Base-by-base conservation (phyloP, 805 yeast species). In the Tetrapisispora fleetii region DNA sequence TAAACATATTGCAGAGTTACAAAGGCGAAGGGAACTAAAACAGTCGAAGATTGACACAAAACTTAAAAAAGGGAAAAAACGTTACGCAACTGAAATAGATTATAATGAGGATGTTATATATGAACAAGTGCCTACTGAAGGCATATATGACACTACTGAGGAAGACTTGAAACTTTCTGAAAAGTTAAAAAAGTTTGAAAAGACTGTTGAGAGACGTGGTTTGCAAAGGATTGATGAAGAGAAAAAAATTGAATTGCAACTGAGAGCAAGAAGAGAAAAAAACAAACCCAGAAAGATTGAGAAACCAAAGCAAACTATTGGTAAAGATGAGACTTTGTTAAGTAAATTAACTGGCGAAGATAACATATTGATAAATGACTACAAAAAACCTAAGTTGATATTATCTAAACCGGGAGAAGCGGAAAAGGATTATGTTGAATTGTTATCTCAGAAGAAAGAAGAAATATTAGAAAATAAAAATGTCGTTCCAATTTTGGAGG, bases 101-200 rank as follows among this genome's bases (percentile, higher is more conserved):
- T 88, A 86, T 63, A 86, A 83, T 60, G 83, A 80, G 1, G 96
- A 85, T 56, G 79, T 90, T 10, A 87, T 91, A 0, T 83, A 85
- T 57, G 93, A 89, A 57, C 81, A 79, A 51, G 66, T 65, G 16
- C 91, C 95, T 0, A 75, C 72, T 4, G 70, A 67, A 0, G 96
- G 96, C 0, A 65, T 78, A 19, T 85, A 82, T 60, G 90, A 85
- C 57, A 79, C 81, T 0, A 57, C 71, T 0, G 78, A 75, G n/a
- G 97, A 90, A 60, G 65, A 66, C 14, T 56, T 55, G 14, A 52
- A 54, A 2, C 79, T 81, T 50, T 58, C 58, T 2, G 50, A 50
- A 8, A 74, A 70, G 1, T 63, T 70, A 40, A 51, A 50, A 1
- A 63, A 59, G 18, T 85, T 78, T 63, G 76, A 73, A 48, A 62